Conservation (phyloP, 2,329 filamentous ascomycete species). For the Aspergillus sergii region DNA sequence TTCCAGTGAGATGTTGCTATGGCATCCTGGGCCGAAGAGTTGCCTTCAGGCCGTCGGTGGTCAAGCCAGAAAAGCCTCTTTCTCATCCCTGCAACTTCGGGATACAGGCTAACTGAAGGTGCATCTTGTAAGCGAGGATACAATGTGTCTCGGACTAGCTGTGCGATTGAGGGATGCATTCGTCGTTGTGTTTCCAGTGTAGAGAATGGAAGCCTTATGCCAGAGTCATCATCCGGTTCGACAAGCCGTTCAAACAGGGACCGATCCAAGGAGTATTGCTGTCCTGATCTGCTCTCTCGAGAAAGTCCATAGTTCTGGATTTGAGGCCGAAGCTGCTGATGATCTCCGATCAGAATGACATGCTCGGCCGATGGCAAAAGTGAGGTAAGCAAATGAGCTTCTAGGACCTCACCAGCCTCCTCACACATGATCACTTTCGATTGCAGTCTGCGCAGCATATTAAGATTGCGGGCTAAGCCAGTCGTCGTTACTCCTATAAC, state of each 20-base stretch:
- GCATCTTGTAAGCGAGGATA: slow-evolving; percentile 62
- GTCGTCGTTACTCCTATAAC: slow-evolving; percentile 59
- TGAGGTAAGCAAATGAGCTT: slow-evolving; percentile 45
- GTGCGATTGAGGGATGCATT: slow-evolving; percentile 66
- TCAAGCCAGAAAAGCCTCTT: slow-evolving; percentile 57
- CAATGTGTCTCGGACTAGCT: slow-evolving; percentile 58
- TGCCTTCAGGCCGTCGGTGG: slow-evolving; percentile 47
- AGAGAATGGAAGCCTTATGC: slow-evolving; percentile 37
- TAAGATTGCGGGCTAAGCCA: slow-evolving; percentile 52
- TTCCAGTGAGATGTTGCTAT: slow-evolving; percentile 52
- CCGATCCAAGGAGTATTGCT: slow-evolving; percentile 49
- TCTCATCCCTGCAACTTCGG: slow-evolving; percentile 52
- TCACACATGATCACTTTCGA: slow-evolving; percentile 47
- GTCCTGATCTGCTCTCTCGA: slow-evolving; percentile 36
- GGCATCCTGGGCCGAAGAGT: slow-evolving; percentile 24
- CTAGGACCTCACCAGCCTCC: slow-evolving; percentile 49
- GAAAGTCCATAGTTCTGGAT: slow-evolving; percentile 42
- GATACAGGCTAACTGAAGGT: slow-evolving; percentile 36
- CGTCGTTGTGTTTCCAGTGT: slow-evolving; percentile 62
- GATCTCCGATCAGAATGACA: slow-evolving; percentile 48
- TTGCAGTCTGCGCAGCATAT: slow-evolving; percentile 46
- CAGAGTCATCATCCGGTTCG: slow-evolving; percentile 20
- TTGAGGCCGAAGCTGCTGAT: slow-evolving; percentile 47
- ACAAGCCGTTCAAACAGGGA: slow-evolving; percentile 58
- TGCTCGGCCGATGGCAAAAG: slow-evolving; percentile 47